These are phyloP conservation scores for Eucalyptus cladocalyx DNA, from an alignment of 345 rosid genomes.

Conservation along the genomic window DNA sequence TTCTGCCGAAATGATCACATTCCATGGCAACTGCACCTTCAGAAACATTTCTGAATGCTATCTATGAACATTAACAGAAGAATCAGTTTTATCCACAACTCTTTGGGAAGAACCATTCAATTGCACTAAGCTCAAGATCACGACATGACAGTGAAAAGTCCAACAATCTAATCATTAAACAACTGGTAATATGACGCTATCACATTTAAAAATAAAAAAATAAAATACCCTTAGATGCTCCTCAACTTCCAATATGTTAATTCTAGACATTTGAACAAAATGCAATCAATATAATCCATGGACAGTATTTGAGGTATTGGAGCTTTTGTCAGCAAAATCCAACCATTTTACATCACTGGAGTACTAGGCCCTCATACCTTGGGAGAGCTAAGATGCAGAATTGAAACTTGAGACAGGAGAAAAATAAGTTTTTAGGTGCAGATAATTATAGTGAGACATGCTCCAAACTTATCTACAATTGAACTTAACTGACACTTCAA, in stretches of 20 bases:
- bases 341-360: neutral
- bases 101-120: neutral
- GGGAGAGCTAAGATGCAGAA: neutral
- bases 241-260: neutral
- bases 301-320: neutral
- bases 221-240: neutral
- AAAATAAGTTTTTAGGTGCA: neutral
- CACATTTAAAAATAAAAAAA: neutral
- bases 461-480: neutral
- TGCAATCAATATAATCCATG: neutral
- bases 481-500: neutral
- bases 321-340: neutral
- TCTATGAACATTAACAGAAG: neutral
- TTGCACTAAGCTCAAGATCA: neutral
- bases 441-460: neutral
- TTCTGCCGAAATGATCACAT: slow-evolving; percentile 62
- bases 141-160: neutral
- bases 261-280: neutral
- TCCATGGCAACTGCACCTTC: slow-evolving; percentile 67
- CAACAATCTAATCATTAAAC: neutral
- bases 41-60: slow-evolving; percentile 40
- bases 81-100: neutral
- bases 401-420: neutral
- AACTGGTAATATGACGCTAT: neutral
- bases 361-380: neutral